These are phyloP conservation scores for Penicillium longicatenatum DNA, from an alignment of 495 filamentous ascomycete species.

Conservation along the genomic window DNA sequence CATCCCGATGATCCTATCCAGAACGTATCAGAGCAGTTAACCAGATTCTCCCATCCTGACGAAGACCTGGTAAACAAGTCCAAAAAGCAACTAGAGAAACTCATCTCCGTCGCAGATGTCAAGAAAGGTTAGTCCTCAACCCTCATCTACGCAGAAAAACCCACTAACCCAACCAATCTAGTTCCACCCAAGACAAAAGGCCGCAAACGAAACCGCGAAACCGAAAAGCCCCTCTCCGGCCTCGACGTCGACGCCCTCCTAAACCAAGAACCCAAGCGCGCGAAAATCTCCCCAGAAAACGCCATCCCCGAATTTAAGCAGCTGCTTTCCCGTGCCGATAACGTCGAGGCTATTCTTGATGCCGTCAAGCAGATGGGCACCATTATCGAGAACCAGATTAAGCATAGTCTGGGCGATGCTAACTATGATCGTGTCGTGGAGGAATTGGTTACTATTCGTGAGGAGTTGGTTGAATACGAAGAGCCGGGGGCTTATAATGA, in stretches of 20 bases:
- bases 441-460: conserved; percentile 72
- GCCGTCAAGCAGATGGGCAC: conserved; percentile 72
- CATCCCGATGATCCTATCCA: conserved; percentile 70
- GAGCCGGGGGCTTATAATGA: conserved; percentile 77
- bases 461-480: conserved; percentile 75
- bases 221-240: conserved; percentile 84
- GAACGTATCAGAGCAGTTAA: conserved; percentile 65
- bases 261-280: conserved; percentile 53
- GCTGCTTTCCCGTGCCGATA: conserved; percentile 63
- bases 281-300: conserved; percentile 74
- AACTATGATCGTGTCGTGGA: conserved; percentile 77
- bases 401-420: conserved; percentile 69
- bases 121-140: conserved; percentile 72
- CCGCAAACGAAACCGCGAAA: conserved; percentile 65
- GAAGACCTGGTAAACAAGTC: conserved; percentile 60
- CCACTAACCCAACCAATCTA: conserved; percentile 23
- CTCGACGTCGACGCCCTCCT: conserved; percentile 84
- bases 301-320: conserved; percentile 93
- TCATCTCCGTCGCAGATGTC: conserved; percentile 72
- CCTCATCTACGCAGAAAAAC: not conserved
- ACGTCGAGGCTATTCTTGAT: conserved; percentile 61
- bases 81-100: conserved; percentile 55
- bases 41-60: conserved; percentile 74
- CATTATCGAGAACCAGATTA: conserved; percentile 70
- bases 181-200: conserved; percentile 85